A percentile compares a stretch with the other conserved stretches of the same genome.
Evolutionary conservation across 2,329 filamentous ascomycete genomes (phyloP).

Genomic region (Penicillium vulpinum): DNA sequence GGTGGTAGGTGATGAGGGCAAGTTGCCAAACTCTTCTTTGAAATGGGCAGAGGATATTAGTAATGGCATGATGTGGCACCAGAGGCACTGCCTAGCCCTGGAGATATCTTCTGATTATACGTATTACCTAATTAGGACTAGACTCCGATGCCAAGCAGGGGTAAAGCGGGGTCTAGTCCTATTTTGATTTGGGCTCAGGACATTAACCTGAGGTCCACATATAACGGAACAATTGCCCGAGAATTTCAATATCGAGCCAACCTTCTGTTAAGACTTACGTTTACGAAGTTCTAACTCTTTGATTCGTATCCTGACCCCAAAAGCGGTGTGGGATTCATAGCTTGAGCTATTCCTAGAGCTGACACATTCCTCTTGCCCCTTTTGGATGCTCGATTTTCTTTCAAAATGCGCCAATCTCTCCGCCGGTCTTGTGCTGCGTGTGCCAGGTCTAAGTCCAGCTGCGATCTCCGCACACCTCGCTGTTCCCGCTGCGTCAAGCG

Average conservation of each 20-base stretch:
- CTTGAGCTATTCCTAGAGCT: not conserved
- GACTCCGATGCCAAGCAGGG: conserved; percentile 20
- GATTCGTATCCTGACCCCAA: not conserved
- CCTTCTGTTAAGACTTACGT: not conserved
- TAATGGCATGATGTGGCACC: conserved; percentile 5
- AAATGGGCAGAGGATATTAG: not conserved
- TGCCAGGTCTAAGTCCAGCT: conserved; percentile 57
- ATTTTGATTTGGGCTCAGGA: conserved; percentile 9
- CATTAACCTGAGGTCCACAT: not conserved
- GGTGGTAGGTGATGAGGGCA: not conserved
- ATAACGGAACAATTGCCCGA: not conserved
- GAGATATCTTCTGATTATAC: not conserved
- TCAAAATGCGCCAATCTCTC: conserved; percentile 56
- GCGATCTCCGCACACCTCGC: conserved; percentile 55
- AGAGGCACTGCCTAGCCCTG: too few species aligned
- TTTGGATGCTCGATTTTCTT: not conserved
- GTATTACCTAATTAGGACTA: conserved; percentile 23
- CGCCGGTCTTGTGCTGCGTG: conserved; percentile 59
- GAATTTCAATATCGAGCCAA: not conserved
- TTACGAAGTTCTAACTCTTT: not conserved
- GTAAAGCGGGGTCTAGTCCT: conserved; percentile 26
- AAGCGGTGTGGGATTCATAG: not conserved
- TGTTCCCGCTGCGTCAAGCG: conserved; percentile 58
- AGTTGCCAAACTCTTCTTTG: not conserved
- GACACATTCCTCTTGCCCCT: not conserved